Evolutionary conservation across 2,329 filamentous ascomycete genomes (phyloP).

Genomic region (Sporothrix humicola): DNA sequence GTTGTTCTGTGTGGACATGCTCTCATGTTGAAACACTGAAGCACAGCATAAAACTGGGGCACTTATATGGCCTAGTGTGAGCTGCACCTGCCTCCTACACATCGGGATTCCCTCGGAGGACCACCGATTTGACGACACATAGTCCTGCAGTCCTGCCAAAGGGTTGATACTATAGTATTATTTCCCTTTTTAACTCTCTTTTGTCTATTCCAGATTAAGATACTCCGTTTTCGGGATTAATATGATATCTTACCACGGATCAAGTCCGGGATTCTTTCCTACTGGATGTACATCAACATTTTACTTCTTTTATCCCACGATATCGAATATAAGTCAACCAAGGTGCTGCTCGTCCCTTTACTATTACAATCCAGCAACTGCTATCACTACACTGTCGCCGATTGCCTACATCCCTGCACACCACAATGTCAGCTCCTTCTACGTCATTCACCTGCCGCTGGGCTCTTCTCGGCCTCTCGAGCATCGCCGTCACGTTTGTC

Average conservation of each 20-base stretch:
- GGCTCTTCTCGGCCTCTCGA: conserved; percentile 11
- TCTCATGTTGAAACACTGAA: neutral
- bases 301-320: too few species aligned
- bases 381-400: neutral
- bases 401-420: neutral
- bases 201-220: too few species aligned
- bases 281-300: too few species aligned
- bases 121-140: neutral
- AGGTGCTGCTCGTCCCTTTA: too few species aligned
- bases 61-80: neutral
- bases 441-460: conserved; percentile 1
- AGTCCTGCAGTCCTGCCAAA: too few species aligned
- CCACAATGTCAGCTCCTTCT: neutral
- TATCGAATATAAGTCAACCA: too few species aligned
- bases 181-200: too few species aligned
- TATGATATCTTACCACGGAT: too few species aligned
- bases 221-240: too few species aligned
- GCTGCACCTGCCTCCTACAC: neutral
- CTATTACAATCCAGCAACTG: neutral
- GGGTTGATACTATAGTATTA: too few species aligned
- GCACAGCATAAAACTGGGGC: neutral
- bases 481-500: conserved; percentile 20
- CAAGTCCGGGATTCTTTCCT: too few species aligned
- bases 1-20: neutral
- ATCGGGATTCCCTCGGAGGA: neutral